Base-by-base conservation (phyloP, 305 asterid genomes). In the Lippia alba region DNA sequence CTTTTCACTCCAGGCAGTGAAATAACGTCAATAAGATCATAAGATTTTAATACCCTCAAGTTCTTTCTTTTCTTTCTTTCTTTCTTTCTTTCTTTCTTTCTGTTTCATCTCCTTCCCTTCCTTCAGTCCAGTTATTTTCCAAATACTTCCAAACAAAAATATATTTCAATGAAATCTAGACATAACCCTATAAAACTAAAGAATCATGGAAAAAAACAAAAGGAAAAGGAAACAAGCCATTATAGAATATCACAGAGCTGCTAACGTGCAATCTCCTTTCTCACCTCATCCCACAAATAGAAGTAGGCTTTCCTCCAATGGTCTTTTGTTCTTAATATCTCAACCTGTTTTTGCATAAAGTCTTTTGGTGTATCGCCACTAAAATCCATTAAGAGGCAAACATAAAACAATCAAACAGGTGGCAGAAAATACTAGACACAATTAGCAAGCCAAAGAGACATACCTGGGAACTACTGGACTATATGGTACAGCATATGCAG, bases 241-340 rank as follows among this genome's bases (percentile, higher is more conserved):
- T 20, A 19, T 5, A 58, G 56, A 74, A 70, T 36, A 66, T 71
- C 77, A 65, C 64, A 66, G 50, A 57, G 58, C 59, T n/a, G 39
- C 48, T 44, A 77, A 45, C 46, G 40, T 56, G n/a, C 30, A 58
- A 65, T 65, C 62, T 55, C 66, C 54, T 64, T 71, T 71, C 87
- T 79, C 80, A 94, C 99, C 99, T 94, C 99, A 83, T 94, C 99
- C 99, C 99, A 94, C 83, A 94, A 76, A 77, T 94, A 94, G 81
- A 94, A 94, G 87, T 94, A 94, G 20, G 99, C 99, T 77, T 94
- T 94, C 78, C 88, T 80, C 98, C 99, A 94, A 77, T 94, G 97
- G 57, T 70, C 76, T 81, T 90, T 94, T 56, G 88, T 83, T 80
- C 90, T 84, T 76, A 94, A 80, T 77, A 90, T 81, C 84, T 94